Conservation (phyloP, 495 filamentous ascomycete species). For the Rostrohypoxylon terebratum region DNA sequence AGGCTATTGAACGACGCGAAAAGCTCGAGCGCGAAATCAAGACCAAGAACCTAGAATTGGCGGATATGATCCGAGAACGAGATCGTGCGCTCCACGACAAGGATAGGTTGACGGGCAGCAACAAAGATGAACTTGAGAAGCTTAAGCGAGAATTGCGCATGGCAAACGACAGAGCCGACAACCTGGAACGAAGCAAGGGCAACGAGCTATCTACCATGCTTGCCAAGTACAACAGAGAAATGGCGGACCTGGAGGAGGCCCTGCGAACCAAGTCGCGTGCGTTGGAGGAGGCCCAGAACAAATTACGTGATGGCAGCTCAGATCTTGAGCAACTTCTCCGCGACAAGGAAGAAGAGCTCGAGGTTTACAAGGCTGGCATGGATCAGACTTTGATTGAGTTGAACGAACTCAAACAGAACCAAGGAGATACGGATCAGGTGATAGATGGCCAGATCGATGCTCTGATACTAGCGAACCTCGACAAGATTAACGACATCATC, state of each 20-base stretch:
- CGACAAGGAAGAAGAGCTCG: constrained; percentile 96
- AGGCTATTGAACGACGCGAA: constrained; percentile 94
- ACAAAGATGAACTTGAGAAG: constrained; percentile 95
- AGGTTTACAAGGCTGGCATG: constrained; percentile 96
- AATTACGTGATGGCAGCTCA: constrained; percentile 80
- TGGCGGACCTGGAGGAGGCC: constrained; percentile 94
- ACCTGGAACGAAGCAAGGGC: constrained; percentile 90
- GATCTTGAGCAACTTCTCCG: constrained; percentile 85
- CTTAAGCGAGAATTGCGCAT: constrained; percentile 95
- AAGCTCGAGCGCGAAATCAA: constrained; percentile 97
- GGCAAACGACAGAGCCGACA: constrained; percentile 91
- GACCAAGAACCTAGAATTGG: constrained; percentile 97
- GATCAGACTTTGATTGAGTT: constrained; percentile 92
- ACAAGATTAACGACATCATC: constrained; percentile 97
- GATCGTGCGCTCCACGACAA: constrained; percentile 95
- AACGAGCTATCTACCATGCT: constrained; percentile 94
- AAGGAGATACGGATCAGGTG: constrained; percentile 82
- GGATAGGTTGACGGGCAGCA: constrained; percentile 83
- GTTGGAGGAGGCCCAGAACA: constrained; percentile 83
- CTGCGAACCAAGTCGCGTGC: constrained; percentile 88
- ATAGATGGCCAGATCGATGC: constrained; percentile 92
- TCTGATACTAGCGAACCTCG: constrained; percentile 82
- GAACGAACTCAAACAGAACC: constrained; percentile 77
- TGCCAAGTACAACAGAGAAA: constrained; percentile 94
- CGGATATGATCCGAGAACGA: constrained; percentile 97